Conservation (phyloP, 768 basidiomycete genomes). For the Baorangia bicolor region DNA sequence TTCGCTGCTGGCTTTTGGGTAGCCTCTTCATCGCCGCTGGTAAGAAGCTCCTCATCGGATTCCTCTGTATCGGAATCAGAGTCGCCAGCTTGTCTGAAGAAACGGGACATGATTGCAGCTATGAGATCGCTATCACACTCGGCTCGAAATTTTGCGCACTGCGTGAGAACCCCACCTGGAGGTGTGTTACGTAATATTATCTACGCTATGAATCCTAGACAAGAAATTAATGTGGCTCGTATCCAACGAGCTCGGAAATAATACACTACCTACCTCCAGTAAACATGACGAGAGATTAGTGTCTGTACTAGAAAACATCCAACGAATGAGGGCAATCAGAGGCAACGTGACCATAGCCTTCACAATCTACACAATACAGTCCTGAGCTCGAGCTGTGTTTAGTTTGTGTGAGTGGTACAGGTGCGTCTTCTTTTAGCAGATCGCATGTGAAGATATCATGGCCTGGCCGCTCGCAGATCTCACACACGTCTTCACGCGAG, state of each 20-base stretch:
- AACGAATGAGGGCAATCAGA: conserved; percentile 80
- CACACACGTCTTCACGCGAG: conserved; percentile 58
- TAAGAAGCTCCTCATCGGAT: conserved; percentile 74
- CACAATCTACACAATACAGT: conserved; percentile 81
- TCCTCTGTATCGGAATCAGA: conserved; percentile 73
- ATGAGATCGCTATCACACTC: conserved; percentile 26
- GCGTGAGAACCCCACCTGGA: conserved; percentile 15
- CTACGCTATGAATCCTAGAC: not conserved
- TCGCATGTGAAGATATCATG: conserved; percentile 88
- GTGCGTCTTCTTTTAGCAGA: conserved; percentile 58
- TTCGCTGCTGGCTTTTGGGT: conserved; percentile 37
- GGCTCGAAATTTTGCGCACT: conserved; percentile 17
- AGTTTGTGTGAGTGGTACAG: conserved; percentile 23
- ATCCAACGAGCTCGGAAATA: conserved; percentile 14
- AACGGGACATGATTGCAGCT: conserved; percentile 67
- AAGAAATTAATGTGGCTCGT: conserved; percentile 6
- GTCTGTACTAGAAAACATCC: conserved; percentile 69
- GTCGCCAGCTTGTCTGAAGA: conserved; percentile 84
- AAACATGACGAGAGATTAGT: conserved; percentile 6
- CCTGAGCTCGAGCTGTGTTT: conserved; percentile 30
- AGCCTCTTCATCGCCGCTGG: conserved; percentile 66
- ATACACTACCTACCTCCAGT: conserved; percentile 23
- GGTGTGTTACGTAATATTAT: conserved; percentile 18
- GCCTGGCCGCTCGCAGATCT: conserved; percentile 81
- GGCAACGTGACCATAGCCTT: conserved; percentile 72